Evolutionary conservation across 75 land plant genomes (phyloP), one percentile per base, ranked within the genome.

Genomic region (Chamaecyparis obtusa): DNA sequence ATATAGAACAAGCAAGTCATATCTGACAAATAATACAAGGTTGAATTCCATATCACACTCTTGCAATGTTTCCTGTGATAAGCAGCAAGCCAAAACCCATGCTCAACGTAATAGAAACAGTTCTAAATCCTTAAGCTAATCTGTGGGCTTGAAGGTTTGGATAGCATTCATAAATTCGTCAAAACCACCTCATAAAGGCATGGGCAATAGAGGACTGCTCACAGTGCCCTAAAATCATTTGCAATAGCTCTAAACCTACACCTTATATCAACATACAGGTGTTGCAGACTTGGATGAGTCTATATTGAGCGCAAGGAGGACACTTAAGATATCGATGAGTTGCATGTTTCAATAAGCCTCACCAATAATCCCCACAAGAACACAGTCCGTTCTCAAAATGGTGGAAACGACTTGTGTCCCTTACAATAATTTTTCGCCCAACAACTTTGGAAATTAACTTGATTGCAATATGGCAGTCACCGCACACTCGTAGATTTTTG

Each of bases 281-380:
- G 74, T 69, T 69, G 9, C 32, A 24, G 9, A 10, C 51, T 49
- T 49, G 51, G 51, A 49, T 69, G 8, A 30, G 27, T 24, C 33
- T 9, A 69, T 69, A 69, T 24, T n/a, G 27, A 69, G 74, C 74
- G n/a, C 74, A n/a, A 67, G 9, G 74, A 69, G 32, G 27, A 72
- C 51, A 10, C 51, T 49, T 10, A 0, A 49, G 10, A 49, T 49
- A 49, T 1, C 51, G 30, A 67, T 67, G 71, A 24, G n/a, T 67
- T 67, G 9, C 24, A 24, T 67, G 71, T 67, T 67, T 67, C 30
- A 67, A 67, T 67, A 67, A 17, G 21, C 87, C 39, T 55, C 69
- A 83, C 90, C 90, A 83, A 43, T 87, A 89, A 83, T 89, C 90
- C 0, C 85, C 90, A 87, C 93, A 92, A 79, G 93, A 88, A 76